A percentile compares a stretch with the other conserved stretches of the same genome.
phyloP scores from a whole-genome alignment of 2,329 filamentous ascomycete species.

The Clarireedia paspali region DNA sequence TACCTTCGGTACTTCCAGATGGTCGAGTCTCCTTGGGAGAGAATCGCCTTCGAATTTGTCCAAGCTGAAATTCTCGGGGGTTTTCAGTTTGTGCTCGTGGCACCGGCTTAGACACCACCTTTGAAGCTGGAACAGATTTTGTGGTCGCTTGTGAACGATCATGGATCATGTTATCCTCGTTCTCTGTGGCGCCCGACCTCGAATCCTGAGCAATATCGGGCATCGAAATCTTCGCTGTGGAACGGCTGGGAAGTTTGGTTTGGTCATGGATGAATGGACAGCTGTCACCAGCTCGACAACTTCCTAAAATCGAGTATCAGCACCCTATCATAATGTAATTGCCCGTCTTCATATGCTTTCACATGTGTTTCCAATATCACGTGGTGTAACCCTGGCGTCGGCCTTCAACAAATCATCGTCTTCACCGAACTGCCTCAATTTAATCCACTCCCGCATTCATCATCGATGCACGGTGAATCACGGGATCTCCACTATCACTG shows the following conservation, averaged over 20 bases:
- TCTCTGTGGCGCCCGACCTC: slow-evolving; percentile 8
- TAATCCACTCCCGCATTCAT: slow-evolving; percentile 10
- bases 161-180: slow-evolving; percentile 15
- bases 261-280: slow-evolving; percentile 43
- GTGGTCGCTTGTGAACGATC: slow-evolving; percentile 29
- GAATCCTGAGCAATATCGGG: slow-evolving; percentile 9
- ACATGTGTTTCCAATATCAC: slow-evolving; percentile 18
- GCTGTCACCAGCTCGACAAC: slow-evolving; percentile 41
- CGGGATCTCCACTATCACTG: slow-evolving; percentile 19
- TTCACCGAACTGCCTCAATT: neutral
- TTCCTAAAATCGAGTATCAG: slow-evolving; percentile 31
- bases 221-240: slow-evolving; percentile 10
- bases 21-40: slow-evolving; percentile 36
- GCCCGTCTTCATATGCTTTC: slow-evolving; percentile 9
- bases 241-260: slow-evolving; percentile 17
- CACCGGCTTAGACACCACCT: slow-evolving; percentile 56
- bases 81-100: slow-evolving; percentile 57
- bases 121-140: slow-evolving; percentile 30
- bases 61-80: slow-evolving; percentile 66
- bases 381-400: slow-evolving; percentile 19
- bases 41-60: slow-evolving; percentile 64
- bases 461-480: slow-evolving; percentile 21
- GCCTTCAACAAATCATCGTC: slow-evolving; percentile 3
- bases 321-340: slow-evolving; percentile 15
- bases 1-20: slow-evolving; percentile 12